Evolutionary conservation across 1,284 basidiomycete species (phyloP).

Genomic region (Puccinia polysora): DNA sequence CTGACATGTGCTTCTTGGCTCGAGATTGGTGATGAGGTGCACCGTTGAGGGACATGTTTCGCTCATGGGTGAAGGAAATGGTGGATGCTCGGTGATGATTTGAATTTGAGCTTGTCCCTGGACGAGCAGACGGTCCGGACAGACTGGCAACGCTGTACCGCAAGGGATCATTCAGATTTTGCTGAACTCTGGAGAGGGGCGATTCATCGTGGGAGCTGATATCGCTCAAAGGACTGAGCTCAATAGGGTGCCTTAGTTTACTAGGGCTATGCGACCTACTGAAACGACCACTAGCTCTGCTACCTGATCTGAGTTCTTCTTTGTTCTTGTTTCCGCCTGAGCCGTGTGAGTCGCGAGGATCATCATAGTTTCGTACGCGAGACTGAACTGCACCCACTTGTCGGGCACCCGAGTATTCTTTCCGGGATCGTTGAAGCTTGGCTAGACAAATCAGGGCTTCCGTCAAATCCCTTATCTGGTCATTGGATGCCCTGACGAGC

Average conservation of each 20-base stretch:
- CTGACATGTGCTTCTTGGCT: constrained; percentile 15
- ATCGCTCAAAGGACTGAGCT: constrained; percentile 12
- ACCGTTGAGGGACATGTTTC: constrained; percentile 4
- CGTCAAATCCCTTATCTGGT: constrained; percentile 41
- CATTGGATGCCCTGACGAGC: constrained; percentile 28
- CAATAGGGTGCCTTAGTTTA: constrained; percentile 22
- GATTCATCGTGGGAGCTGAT: constrained; percentile 30
- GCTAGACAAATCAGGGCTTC: constrained; percentile 31
- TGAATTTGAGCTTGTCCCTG: not conserved
- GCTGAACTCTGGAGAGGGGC: constrained; percentile 16
- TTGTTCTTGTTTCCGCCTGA: not conserved
- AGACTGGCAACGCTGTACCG: not conserved
- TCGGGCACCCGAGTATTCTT: not conserved
- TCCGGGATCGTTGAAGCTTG: constrained; percentile 12
- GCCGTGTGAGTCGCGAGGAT: not conserved
- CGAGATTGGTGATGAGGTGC: not conserved
- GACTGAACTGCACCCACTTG: not conserved
- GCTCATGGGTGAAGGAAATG: constrained; percentile 32
- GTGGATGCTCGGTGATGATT: constrained; percentile 22
- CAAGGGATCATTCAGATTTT: not conserved
- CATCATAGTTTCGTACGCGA: not conserved
- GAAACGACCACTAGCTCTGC: constrained; percentile 4
- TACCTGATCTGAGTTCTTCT: constrained; percentile 6
- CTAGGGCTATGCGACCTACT: constrained; percentile 35
- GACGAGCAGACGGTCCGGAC: not conserved